Conservation (phyloP, 2,329 filamentous ascomycete species). For the Sphaerulina populicola region DNA sequence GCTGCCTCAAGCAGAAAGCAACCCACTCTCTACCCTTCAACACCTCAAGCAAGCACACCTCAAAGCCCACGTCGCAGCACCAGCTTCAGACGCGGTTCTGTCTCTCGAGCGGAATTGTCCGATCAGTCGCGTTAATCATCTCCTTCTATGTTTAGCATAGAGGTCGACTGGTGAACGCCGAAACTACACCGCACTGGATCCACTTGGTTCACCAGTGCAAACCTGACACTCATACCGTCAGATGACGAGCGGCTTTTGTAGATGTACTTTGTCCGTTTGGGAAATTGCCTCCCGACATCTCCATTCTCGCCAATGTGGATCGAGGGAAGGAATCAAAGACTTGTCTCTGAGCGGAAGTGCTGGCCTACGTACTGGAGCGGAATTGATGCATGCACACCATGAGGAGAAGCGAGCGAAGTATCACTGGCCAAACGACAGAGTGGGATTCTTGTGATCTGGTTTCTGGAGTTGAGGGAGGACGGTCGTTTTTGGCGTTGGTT, state of each 20-base stretch:
- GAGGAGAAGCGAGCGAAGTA: conserved; percentile 1
- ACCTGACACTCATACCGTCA: conserved; percentile 21
- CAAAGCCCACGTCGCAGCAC: conserved; percentile 42
- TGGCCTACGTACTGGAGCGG: conserved; percentile 4
- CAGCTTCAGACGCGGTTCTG: conserved; percentile 46
- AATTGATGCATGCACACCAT: neutral
- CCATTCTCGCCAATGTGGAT: neutral
- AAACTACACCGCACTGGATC: conserved; percentile 28
- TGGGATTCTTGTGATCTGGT: neutral
- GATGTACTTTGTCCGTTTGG: conserved; percentile 87
- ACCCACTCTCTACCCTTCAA: conserved; percentile 42
- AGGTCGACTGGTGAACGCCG: conserved; percentile 52
- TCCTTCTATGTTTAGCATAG: conserved; percentile 43
- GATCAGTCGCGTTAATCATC: conserved; percentile 62
- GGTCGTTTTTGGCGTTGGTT: neutral
- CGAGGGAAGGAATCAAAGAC: conserved; percentile 86
- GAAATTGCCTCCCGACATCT: conserved; percentile 13
- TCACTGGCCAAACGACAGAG: neutral
- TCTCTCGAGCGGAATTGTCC: conserved; percentile 34
- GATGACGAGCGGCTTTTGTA: conserved; percentile 73
- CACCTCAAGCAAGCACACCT: conserved; percentile 37
- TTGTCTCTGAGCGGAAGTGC: conserved; percentile 78
- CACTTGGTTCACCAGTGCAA: conserved; percentile 8
- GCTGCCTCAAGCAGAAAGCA: conserved; percentile 32
- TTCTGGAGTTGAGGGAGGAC: neutral